Evolutionary conservation across 768 basidiomycete species (phyloP), one percentile per base, ranked within the genome.

Genomic region (Boletus sp.): DNA sequence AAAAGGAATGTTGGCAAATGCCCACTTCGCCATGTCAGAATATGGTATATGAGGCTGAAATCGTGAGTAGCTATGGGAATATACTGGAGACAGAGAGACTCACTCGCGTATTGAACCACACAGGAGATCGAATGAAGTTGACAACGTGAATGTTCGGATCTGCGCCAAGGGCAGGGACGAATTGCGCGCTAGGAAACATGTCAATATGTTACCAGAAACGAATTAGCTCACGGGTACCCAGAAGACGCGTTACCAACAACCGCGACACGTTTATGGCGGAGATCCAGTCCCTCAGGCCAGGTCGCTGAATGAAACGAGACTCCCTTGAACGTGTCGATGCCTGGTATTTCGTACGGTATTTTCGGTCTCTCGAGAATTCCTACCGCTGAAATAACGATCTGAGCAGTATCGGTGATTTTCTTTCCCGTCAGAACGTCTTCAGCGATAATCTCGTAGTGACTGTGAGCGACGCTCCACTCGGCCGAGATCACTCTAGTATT

Each of bases 181-280:
- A 77, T 65, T 89, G 87, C 2, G 86, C 83, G 3, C 86, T 87
- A 55, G 15, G 68, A 24, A 35, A 18, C 40, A 39, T 46, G 32
- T 60, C 35, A 66, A 29, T 35, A 42, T 3, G 18, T 36, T 18
- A 33, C 29, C 37, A 42, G 18, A 42, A 55, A 33, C 17, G n/a
- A 24, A 42, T 9, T 39, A 8, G 18, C 37, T n/a, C 42, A 29
- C 4, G 30, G 77, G 59, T 64, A 85, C 78, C 80, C 87, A 35
- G 83, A 84, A 54, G 83, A 85, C 1, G 84, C 87, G 66, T 85
- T 87, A 42, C 86, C 86, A 60, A 88, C 79, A 14, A 71, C 59
- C 17, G 57, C 76, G 20, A 78, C 66, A 24, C 63, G 61, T 64
- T 83, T 83, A 7, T 73, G 73, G 8, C 64, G 64, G 24, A 85